Percentiles rank a stretch among this genome's conserved stretches.
Evolutionary conservation across 352 stramenopile species (phyloP).

Genomic region (Phytophthora vignae): DNA sequence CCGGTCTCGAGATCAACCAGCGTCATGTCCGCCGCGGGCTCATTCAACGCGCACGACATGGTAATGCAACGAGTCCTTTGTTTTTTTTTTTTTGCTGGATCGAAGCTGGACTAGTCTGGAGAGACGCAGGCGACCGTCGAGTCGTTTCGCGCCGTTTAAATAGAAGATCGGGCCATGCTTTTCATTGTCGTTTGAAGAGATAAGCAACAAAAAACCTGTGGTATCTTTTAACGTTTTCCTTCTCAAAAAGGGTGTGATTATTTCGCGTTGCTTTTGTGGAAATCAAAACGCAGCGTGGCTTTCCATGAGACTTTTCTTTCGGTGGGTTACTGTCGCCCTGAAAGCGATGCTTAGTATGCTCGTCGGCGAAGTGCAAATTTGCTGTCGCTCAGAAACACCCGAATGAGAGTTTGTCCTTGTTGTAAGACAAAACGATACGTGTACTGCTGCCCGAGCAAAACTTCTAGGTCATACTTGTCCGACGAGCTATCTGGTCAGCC

Average conservation of each 20-base stretch:
- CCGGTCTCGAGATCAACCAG: constrained; percentile 66
- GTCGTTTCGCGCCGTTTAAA: constrained; percentile 10
- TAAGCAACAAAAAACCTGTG: background rate
- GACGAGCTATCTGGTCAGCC: too few species aligned
- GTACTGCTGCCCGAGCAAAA: too few species aligned
- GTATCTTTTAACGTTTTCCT: background rate
- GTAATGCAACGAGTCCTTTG: background rate
- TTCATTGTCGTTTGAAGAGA: background rate
- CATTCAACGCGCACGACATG: constrained; percentile 66
- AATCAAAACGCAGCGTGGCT: background rate
- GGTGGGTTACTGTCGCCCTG: background rate
- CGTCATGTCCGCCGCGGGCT: constrained; percentile 52
- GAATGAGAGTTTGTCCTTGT: too few species aligned
- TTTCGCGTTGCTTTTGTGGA: background rate
- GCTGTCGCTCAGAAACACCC: too few species aligned
- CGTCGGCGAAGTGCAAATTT: too few species aligned
- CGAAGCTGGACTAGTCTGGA: background rate
- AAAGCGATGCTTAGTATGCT: background rate
- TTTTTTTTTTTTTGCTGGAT: background rate
- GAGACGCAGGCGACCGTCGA: constrained; percentile 8
- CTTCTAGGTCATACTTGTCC: too few species aligned
- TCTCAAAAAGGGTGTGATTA: background rate
- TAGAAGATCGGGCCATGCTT: background rate
- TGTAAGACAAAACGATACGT: too few species aligned
- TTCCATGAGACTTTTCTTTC: background rate